Base-by-base conservation (phyloP, 2,329 filamentous ascomycete genomes). In the Aschersonia sp. region DNA sequence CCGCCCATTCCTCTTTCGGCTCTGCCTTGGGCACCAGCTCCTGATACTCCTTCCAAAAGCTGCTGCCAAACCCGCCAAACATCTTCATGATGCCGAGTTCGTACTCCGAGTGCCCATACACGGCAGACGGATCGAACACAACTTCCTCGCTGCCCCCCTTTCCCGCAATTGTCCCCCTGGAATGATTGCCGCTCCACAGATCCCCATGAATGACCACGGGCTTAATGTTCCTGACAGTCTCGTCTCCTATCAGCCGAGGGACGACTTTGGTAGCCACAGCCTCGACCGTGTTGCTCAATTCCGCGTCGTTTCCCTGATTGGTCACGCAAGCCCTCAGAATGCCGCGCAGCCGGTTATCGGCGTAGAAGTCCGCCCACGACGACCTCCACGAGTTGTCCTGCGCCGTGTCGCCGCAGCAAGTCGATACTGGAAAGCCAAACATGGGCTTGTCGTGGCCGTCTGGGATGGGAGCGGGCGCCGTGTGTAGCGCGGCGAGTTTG, bases 1-100 rank as follows among this genome's bases (percentile, higher is more conserved):
- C 89, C n/a, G 84, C 80, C 69, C 86, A 95, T 68, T 97, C 89
- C 9, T 75, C 78, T 9, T 71, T 73, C 0, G 89, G 89, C 60
- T 94, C 85, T 7, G 83, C 81, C 67, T 84, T 94, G 0, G 84
- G 83, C 44, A 89, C 79, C 30, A 87, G 59, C 40, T 68, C 62
- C 60, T 85, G 78, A 61, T 96, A 97, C 60, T 92, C 86, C 33
- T 73, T 73, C 71, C 85, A 80, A 57, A 95, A 94, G 1, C 59
- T 63, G 0, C 63, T 57, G 1, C 80, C 80, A 63, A 94, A 95
- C 0, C 90, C 90, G 0, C 89, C 89, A 72, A 96, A 97, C 88
- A 96, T 94, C 46, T 76, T 78, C 88, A 96, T 96, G 54, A 94
- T 95, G 1, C 90, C 90, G 46, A 94, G 68, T 55, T 96, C 90